Conservation (phyloP, 1,284 basidiomycete species). For the Leccinum variabile region DNA sequence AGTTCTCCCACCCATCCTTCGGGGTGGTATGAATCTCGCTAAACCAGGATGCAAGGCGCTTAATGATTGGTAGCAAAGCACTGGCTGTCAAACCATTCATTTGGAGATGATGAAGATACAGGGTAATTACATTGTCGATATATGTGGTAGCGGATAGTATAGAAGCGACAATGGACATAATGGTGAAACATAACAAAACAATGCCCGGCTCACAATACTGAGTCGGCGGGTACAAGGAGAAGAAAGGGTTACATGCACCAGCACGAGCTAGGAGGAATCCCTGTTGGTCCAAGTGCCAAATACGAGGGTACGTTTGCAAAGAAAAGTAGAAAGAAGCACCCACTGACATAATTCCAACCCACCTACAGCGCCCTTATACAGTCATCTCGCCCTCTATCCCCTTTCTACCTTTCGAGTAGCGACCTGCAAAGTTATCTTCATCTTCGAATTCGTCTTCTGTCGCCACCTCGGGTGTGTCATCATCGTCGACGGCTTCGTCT, state of each 20-base stretch:
- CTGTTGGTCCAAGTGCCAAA: conserved; percentile 21
- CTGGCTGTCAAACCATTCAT: not conserved
- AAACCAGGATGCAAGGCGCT: conserved; percentile 65
- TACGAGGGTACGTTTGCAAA: conserved; percentile 4
- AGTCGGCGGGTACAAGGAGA: conserved; percentile 8
- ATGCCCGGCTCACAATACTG: conserved; percentile 8
- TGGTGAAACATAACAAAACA: conserved; percentile 7
- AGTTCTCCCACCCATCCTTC: conserved; percentile 78
- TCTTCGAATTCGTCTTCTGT: conserved; percentile 72
- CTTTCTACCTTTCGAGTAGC: conserved; percentile 60
- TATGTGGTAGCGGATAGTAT: conserved; percentile 30
- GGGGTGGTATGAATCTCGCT: conserved; percentile 78
- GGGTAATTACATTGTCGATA: conserved; percentile 30
- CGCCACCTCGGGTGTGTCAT: conserved; percentile 48
- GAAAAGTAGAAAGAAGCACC: conserved; percentile 9
- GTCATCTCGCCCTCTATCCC: conserved; percentile 46
- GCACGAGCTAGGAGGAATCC: conserved; percentile 13
- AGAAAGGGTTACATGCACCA: conserved; percentile 2
- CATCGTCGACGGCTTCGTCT: conserved; percentile 45
- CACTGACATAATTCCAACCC: conserved; percentile 11
- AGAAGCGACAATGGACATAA: conserved; percentile 17
- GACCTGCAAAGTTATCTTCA: conserved; percentile 53
- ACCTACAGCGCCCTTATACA: conserved; percentile 19
- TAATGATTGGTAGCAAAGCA: conserved; percentile 63
- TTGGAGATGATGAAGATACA: conserved; percentile 7